These are phyloP conservation scores for Penicillium chermesinum DNA, from an alignment of 495 filamentous ascomycete species.

Conservation along the genomic window DNA sequence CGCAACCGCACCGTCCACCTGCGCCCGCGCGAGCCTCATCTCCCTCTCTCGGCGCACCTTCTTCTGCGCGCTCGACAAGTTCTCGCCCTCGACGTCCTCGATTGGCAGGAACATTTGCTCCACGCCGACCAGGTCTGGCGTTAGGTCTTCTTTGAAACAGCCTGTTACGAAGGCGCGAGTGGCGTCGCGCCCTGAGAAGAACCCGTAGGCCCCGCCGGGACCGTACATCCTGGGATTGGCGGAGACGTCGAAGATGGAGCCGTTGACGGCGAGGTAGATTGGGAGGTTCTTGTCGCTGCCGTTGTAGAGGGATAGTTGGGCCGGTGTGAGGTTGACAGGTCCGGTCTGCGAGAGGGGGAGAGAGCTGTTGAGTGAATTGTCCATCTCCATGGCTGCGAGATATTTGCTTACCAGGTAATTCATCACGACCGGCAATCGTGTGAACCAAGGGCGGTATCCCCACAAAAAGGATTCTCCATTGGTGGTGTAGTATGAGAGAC, in stretches of 20 bases:
- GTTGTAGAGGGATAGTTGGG: constrained; percentile 68
- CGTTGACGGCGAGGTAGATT: constrained; percentile 90
- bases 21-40: constrained; percentile 36
- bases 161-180: constrained; percentile 92
- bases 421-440: constrained; percentile 56
- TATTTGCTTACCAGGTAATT: constrained; percentile 50
- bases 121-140: constrained; percentile 73
- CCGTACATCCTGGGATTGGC: constrained; percentile 73
- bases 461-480: constrained; percentile 60
- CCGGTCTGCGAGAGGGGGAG: constrained; percentile 35
- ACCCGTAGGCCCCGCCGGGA: constrained; percentile 79
- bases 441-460: constrained; percentile 66
- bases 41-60: constrained; percentile 52
- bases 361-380: not conserved
- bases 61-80: constrained; percentile 48
- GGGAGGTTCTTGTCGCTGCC: constrained; percentile 70
- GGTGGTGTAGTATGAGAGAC: constrained; percentile 77
- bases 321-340: constrained; percentile 60
- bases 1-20: constrained; percentile 39
- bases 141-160: constrained; percentile 84
- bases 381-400: not conserved
- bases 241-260: constrained; percentile 90
- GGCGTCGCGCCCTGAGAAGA: constrained; percentile 85
- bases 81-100: constrained; percentile 54
- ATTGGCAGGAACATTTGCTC: constrained; percentile 85